Percentiles rank a stretch among this genome's conserved stretches.
These are phyloP conservation scores for Elongisporangium prolatum DNA, from an alignment of 352 stramenopile species.

Conservation along the genomic window DNA sequence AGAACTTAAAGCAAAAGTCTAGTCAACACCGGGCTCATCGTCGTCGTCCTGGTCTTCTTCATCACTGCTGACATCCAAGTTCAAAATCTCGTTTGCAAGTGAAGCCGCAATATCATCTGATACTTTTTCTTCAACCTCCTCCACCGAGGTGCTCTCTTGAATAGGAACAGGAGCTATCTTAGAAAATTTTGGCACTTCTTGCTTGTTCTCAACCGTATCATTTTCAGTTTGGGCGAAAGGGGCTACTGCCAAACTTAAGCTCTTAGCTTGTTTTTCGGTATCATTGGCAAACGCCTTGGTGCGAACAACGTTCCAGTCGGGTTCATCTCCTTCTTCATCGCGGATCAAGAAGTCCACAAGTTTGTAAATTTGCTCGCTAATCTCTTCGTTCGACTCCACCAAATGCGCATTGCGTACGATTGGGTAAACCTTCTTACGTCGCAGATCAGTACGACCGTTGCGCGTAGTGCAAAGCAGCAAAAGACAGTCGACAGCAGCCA, in stretches of 20 bases:
- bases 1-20: constrained; percentile 12
- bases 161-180: background rate
- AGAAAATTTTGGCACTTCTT: constrained; percentile 8
- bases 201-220: constrained; percentile 4
- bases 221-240: constrained; percentile 9
- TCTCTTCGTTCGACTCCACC: constrained; percentile 72
- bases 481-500: constrained; percentile 67
- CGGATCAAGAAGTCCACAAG: constrained; percentile 85
- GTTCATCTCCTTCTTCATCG: constrained; percentile 82
- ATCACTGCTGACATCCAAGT: constrained; percentile 81
- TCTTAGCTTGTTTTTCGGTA: constrained; percentile 27
- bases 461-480: constrained; percentile 75
- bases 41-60: constrained; percentile 67
- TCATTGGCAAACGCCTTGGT: constrained; percentile 59
- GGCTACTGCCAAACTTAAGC: constrained; percentile 12
- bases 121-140: constrained; percentile 43
- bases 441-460: constrained; percentile 72
- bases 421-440: constrained; percentile 83
- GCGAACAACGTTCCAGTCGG: constrained; percentile 77
- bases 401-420: constrained; percentile 83
- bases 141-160: background rate
- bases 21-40: constrained; percentile 41
- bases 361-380: constrained; percentile 87
- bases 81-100: constrained; percentile 61
- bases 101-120: constrained; percentile 57